Base-by-base conservation (phyloP, 345 rosid genomes). In the Arabis alpina region DNA sequence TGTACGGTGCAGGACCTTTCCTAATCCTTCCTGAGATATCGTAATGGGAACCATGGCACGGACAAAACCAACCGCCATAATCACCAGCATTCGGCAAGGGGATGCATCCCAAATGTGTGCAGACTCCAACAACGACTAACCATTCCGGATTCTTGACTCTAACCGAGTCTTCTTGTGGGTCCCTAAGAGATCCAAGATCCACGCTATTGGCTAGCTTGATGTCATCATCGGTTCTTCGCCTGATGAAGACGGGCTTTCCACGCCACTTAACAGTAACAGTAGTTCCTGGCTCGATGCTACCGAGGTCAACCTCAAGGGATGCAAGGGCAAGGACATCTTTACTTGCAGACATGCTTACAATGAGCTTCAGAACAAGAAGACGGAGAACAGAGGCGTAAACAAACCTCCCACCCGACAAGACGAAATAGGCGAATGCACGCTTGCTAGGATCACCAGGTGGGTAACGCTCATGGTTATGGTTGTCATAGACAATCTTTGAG, bases 11-110 rank as follows among this genome's bases (percentile, higher is more conserved):
- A 27, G 98, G 97, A 9, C 98, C 97, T 80, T 93, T 93, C 51
- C 98, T 81, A 44, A 93, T 88, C 81, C 97, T 85, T 28, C 98
- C 97, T 25, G 98, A 93, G 76, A 93, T 72, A 71, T 93, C 98
- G 13, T 93, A 93, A 64, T 93, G 98, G 5, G 97, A 93, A 4
- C 98, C 98, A 13, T 93, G 98, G 80, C 97, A 93, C 5, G 98
- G 97, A 71, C 98, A 90, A 76, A 90, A 93, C 98, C 98, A 93
- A 8, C 98, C 98, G 0, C 96, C 98, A 61, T 78, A 93, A 30
- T 93, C 98, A 76, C 98, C 98, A 54, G 98, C 97, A 76, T 93
- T 93, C 1, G 98, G 98, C 71, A 93, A 83, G 12, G 98, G 97
- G 77, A 93, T 93, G 86, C 98, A 93, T 6, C 98, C 98, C 76